A percentile compares a stretch with the other conserved stretches of the same genome.
Evolutionary conservation across 1,139 yeast species (phyloP).

Genomic region (Pichiaceae sp.): DNA sequence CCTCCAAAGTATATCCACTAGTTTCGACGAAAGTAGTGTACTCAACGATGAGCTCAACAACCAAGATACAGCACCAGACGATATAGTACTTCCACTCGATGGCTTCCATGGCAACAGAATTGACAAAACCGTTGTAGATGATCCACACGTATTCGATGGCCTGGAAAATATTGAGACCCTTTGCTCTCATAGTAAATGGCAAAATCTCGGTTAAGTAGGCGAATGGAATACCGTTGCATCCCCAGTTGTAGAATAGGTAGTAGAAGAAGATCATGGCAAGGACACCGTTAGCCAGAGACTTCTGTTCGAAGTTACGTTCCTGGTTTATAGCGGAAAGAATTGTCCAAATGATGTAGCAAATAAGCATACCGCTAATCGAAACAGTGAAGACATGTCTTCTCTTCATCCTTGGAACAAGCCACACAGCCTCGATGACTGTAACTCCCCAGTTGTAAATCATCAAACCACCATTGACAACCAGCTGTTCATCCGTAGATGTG

Average conservation of each 20-base stretch:
- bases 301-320: slow-evolving; percentile 14
- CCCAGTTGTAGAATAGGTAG: slow-evolving; percentile 26
- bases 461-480: slow-evolving; percentile 30
- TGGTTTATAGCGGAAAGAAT: slow-evolving; percentile 3
- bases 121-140: slow-evolving; percentile 25
- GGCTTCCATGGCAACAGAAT: slow-evolving; percentile 30
- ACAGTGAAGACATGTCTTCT: slow-evolving; percentile 37
- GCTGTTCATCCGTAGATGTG: slow-evolving; percentile 28
- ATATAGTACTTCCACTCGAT: slow-evolving; percentile 30
- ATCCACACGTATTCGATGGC: slow-evolving; percentile 18
- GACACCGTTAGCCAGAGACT: slow-evolving; percentile 30
- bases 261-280: slow-evolving; percentile 34
- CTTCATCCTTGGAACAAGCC: slow-evolving; percentile 1
- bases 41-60: slow-evolving; percentile 40
- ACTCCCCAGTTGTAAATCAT: slow-evolving; percentile 29
- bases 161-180: slow-evolving; percentile 29
- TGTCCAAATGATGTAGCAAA: slow-evolving; percentile 27
- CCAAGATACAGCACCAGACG: slow-evolving; percentile 30
- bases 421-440: neutral
- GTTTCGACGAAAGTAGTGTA: slow-evolving; percentile 53
- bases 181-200: slow-evolving; percentile 27
- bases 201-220: slow-evolving; percentile 29
- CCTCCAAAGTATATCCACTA: slow-evolving; percentile 45
- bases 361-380: slow-evolving; percentile 28
- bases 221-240: slow-evolving; percentile 28